phyloP scores from a whole-genome alignment of 1,284 basidiomycete species.

The Ceratobasidium sp. region DNA sequence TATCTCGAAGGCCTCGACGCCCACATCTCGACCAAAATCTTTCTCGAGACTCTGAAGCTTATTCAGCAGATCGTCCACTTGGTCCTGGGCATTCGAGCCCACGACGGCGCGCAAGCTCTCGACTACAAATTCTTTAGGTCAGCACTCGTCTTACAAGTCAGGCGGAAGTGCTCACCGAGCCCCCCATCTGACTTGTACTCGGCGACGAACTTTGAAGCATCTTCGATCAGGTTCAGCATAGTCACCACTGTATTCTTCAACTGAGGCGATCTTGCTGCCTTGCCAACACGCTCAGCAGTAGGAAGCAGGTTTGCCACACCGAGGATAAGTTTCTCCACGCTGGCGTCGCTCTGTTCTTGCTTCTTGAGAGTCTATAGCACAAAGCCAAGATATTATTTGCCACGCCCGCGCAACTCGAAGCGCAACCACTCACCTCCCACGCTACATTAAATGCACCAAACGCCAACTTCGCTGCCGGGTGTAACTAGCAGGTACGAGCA shows the following conservation, averaged over 20 bases:
- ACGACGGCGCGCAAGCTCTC: background rate
- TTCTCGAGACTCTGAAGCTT: background rate
- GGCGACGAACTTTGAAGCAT: background rate
- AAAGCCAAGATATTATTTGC: background rate
- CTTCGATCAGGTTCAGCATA: constrained; percentile 17
- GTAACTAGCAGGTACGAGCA: background rate
- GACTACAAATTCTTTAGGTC: background rate
- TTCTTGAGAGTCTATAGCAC: background rate
- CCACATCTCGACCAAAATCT: background rate
- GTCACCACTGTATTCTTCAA: background rate
- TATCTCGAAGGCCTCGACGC: background rate
- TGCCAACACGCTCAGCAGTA: background rate
- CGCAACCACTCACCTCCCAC: background rate
- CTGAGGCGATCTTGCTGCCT: background rate
- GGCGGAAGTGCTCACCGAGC: too few species aligned
- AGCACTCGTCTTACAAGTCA: background rate
- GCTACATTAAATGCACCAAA: background rate
- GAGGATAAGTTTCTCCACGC: background rate
- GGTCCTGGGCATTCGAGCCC: background rate
- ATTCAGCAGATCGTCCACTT: background rate
- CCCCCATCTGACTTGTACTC: background rate
- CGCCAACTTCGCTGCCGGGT: background rate
- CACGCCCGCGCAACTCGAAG: background rate
- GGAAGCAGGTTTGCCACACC: background rate
- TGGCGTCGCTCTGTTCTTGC: background rate